phyloP scores from a whole-genome alignment of 2,329 filamentous ascomycete species.

The Fusarium citri region DNA sequence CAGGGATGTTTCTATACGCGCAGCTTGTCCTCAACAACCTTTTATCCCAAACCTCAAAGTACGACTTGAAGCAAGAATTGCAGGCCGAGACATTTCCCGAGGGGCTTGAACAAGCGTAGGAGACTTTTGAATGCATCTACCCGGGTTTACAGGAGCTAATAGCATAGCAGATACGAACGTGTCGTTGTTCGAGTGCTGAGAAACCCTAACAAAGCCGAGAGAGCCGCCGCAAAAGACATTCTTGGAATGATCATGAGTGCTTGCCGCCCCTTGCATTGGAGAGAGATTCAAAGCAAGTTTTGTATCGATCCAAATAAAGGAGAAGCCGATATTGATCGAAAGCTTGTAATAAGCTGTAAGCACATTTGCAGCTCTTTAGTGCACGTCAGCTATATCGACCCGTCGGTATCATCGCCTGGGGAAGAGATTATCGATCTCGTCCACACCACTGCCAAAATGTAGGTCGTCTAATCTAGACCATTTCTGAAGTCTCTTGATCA shows the following conservation, averaged over 20 bases:
- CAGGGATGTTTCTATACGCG: background rate
- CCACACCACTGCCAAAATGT: background rate
- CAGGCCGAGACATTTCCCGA: background rate
- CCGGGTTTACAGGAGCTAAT: fast-evolving
- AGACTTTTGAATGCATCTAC: fast-evolving
- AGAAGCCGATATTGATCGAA: background rate
- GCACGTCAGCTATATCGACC: background rate
- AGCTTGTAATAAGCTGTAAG: background rate
- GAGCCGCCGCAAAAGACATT: background rate
- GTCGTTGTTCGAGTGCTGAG: background rate
- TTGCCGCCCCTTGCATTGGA: background rate
- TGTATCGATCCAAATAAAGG: background rate
- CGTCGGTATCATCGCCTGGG: background rate
- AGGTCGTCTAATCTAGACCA: background rate
- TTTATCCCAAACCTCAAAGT: fast-evolving
- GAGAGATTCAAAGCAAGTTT: background rate
- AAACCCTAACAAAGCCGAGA: background rate
- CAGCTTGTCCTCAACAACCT: background rate
- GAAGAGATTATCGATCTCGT: background rate
- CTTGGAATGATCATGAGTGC: background rate
- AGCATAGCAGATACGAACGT: background rate
- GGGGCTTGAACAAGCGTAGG: background rate
- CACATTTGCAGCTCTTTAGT: background rate
- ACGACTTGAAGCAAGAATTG: background rate
- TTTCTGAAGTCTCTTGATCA: too few species aligned